Evolutionary conservation across 2,329 filamentous ascomycete genomes (phyloP).

Genomic region (Aspergillus uvarum): DNA sequence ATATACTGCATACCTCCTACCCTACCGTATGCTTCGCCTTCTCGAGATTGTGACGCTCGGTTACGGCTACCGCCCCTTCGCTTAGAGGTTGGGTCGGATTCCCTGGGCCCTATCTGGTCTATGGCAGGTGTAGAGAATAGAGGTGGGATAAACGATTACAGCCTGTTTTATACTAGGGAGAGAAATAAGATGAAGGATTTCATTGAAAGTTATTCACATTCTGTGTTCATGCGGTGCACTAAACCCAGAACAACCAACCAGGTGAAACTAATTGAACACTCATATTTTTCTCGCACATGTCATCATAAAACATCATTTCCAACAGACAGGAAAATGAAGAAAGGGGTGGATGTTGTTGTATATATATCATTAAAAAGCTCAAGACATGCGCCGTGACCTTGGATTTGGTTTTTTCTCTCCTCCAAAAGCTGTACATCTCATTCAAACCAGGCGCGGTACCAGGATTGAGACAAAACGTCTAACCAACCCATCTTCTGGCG

Average conservation of each 20-base stretch:
- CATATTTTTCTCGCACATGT: conserved; percentile 1
- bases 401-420: background rate
- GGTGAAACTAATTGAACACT: background rate
- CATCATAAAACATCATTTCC: conserved; percentile 1
- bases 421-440: background rate
- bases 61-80: too few species aligned
- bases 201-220: background rate
- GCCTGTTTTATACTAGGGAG: too few species aligned
- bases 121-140: too few species aligned
- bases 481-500: conserved; percentile 83
- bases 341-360: background rate
- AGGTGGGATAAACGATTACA: too few species aligned
- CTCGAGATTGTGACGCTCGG: too few species aligned
- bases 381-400: background rate
- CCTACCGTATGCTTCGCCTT: too few species aligned
- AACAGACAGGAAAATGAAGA: background rate
- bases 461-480: conserved; percentile 6
- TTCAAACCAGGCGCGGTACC: background rate
- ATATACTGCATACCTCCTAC: too few species aligned
- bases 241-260: background rate
- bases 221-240: background rate
- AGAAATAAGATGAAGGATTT: too few species aligned
- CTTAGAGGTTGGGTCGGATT: too few species aligned
- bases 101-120: too few species aligned
- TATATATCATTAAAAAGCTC: conserved; percentile 3